Evolutionary conservation across 2,329 filamentous ascomycete genomes (phyloP).

Genomic region (Neofusicoccum parvum): DNA sequence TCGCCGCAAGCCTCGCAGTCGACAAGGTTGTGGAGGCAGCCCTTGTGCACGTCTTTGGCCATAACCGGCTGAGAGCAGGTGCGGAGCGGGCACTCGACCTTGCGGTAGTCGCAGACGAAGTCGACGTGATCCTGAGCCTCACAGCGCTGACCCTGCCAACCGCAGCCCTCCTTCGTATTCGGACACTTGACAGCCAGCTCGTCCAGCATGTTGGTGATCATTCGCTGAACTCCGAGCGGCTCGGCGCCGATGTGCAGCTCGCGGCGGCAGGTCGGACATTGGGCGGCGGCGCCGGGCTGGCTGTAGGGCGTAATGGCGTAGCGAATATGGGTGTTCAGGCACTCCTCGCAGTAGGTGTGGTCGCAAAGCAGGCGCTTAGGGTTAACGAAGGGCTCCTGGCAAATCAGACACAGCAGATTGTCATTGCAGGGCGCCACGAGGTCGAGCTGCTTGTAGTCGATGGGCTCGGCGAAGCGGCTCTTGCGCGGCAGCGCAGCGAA

Average conservation of each 20-base stretch:
- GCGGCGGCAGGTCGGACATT: conserved; percentile 61
- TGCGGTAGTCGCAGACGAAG: conserved; percentile 60
- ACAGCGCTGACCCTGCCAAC: conserved; percentile 55
- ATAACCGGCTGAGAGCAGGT: conserved; percentile 56
- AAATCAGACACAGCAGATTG: conserved; percentile 66
- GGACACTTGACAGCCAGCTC: conserved; percentile 64
- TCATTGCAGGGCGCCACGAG: conserved; percentile 59
- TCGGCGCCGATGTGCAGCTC: conserved; percentile 28
- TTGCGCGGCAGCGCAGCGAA: conserved; percentile 41
- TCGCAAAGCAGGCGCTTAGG: conserved; percentile 62
- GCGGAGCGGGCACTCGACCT: conserved; percentile 54
- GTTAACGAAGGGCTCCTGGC: conserved; percentile 62
- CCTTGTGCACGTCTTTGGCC: conserved; percentile 56
- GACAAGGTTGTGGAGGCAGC: conserved; percentile 57
- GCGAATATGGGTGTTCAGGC: conserved; percentile 48
- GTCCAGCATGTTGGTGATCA: conserved; percentile 63
- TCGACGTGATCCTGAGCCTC: conserved; percentile 62
- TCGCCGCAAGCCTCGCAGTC: conserved; percentile 57
- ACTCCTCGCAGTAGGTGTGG: conserved; percentile 65
- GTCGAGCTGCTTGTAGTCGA: conserved; percentile 62
- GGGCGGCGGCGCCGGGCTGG: conserved; percentile 30
- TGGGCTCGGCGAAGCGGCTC: conserved; percentile 36
- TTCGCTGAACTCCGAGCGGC: conserved; percentile 50
- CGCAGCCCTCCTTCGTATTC: conserved; percentile 56
- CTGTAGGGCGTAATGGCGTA: background rate